phyloP scores from a whole-genome alignment of 192 early-diverging fungal genomes.

The Chytriomyces sp. region DNA sequence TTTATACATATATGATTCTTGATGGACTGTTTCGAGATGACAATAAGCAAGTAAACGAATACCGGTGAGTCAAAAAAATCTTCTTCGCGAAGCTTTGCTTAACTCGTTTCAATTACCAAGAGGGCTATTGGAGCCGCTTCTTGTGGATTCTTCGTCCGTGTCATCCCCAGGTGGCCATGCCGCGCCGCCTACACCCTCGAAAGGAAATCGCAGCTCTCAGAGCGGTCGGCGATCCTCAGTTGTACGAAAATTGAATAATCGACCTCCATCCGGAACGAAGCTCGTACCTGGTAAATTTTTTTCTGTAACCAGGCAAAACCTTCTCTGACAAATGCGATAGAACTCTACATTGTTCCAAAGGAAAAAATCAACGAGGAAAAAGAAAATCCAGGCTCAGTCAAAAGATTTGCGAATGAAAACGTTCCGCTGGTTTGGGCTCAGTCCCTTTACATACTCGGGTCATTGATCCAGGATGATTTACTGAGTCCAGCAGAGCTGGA shows the following conservation, averaged over 20 bases:
- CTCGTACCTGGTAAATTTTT: conserved; percentile 45
- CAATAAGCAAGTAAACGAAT: conserved; percentile 68
- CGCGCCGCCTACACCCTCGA: neutral
- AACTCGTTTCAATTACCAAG: neutral
- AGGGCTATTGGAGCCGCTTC: conserved; percentile 66
- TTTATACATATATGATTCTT: conserved; percentile 86
- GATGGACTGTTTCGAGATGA: conserved; percentile 79
- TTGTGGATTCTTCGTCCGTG: conserved; percentile 72
- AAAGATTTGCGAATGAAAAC: conserved; percentile 81
- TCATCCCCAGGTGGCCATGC: conserved; percentile 1
- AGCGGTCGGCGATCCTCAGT: conserved; percentile 37
- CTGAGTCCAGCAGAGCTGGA: conserved; percentile 81
- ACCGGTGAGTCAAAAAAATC: conserved; percentile 41
- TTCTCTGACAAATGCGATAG: conserved; percentile 56
- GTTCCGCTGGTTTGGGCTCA: conserved; percentile 88
- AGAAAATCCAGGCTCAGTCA: conserved; percentile 68
- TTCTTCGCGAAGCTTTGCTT: neutral
- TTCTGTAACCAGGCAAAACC: conserved; percentile 25
- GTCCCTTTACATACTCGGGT: conserved; percentile 77
- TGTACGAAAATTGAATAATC: conserved; percentile 6
- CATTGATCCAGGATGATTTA: conserved; percentile 76
- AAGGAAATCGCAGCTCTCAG: neutral
- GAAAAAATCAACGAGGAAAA: conserved; percentile 75
- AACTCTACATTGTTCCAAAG: conserved; percentile 83
- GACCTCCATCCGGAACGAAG: conserved; percentile 42